phyloP scores from a whole-genome alignment of 257 asterid species.

The Solanum phureja region DNA sequence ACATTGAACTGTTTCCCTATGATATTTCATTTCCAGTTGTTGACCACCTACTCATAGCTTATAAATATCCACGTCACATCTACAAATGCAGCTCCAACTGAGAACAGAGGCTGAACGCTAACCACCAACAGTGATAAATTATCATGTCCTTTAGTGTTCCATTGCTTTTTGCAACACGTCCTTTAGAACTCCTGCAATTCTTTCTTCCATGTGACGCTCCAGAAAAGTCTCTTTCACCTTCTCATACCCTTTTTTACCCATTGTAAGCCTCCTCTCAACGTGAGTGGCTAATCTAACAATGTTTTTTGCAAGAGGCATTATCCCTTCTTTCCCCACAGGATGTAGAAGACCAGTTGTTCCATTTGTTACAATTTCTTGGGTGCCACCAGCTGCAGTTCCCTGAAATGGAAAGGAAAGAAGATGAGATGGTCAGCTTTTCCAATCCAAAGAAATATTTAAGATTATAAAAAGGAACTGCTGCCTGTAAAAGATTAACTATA shows the following conservation, averaged over 20 bases:
- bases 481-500: neutral
- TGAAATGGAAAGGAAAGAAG: slow-evolving; percentile 11
- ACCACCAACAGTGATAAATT: neutral
- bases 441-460: neutral
- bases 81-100: neutral
- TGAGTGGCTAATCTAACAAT: slow-evolving; percentile 54
- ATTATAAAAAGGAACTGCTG: neutral
- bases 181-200: slow-evolving; percentile 63
- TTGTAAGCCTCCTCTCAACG: slow-evolving; percentile 42
- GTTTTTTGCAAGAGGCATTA: slow-evolving; percentile 64
- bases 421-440: neutral
- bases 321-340: slow-evolving; percentile 90
- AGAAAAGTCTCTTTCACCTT: slow-evolving; percentile 66
- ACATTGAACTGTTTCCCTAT: neutral
- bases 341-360: slow-evolving; percentile 85
- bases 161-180: slow-evolving; percentile 30
- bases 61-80: neutral
- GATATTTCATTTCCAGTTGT: neutral
- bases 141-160: neutral
- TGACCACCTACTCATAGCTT: neutral
- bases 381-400: slow-evolving; percentile 99
- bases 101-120: neutral
- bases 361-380: slow-evolving; percentile 72
- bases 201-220: slow-evolving; percentile 74
- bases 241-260: slow-evolving; percentile 67